Percentiles rank a stretch among this genome's conserved stretches.
These are phyloP conservation scores for Fusarium cyanostomum DNA, from an alignment of 2,329 filamentous ascomycete species.

Conservation along the genomic window DNA sequence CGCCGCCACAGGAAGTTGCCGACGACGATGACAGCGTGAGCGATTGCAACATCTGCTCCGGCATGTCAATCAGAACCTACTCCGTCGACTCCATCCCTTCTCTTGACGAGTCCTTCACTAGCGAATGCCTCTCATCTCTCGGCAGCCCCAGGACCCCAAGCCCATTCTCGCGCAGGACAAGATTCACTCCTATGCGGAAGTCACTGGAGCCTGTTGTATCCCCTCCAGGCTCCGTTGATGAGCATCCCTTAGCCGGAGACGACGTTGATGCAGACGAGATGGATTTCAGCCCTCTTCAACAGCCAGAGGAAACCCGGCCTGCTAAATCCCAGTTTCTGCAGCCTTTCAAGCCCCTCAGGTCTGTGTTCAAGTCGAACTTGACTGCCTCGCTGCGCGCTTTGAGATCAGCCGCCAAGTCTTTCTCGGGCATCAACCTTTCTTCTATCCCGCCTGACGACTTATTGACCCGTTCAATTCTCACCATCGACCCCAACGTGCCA, in stretches of 20 bases:
- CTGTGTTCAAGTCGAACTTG: conserved; percentile 74
- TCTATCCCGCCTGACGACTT: conserved; percentile 74
- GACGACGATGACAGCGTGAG: conserved; percentile 60
- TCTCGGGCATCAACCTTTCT: conserved; percentile 70
- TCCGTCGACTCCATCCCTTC: conserved; percentile 72
- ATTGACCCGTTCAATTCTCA: conserved; percentile 72
- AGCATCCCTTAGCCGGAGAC: conserved; percentile 59
- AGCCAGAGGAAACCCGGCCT: conserved; percentile 47
- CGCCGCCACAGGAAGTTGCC: conserved; percentile 66
- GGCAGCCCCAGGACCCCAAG: conserved; percentile 58
- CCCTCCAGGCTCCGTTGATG: conserved; percentile 61
- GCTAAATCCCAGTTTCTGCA: conserved; percentile 48
- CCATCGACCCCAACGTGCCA: conserved; percentile 71
- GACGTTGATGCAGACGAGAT: conserved; percentile 51
- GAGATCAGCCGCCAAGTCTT: conserved; percentile 70
- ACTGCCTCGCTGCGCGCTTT: conserved; percentile 73
- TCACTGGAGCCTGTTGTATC: conserved; percentile 65
- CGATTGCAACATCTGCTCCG: conserved; percentile 63
- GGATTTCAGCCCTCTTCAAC: conserved; percentile 59
- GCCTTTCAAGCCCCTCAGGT: conserved; percentile 60
- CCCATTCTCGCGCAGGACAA: conserved; percentile 44
- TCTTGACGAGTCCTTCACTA: conserved; percentile 63
- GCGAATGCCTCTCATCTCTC: conserved; percentile 59
- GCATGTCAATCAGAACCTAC: conserved; percentile 63
- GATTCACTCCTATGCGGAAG: conserved; percentile 54